Conservation (phyloP, 495 filamentous ascomycete species). For the Cladorrhinum samala region DNA sequence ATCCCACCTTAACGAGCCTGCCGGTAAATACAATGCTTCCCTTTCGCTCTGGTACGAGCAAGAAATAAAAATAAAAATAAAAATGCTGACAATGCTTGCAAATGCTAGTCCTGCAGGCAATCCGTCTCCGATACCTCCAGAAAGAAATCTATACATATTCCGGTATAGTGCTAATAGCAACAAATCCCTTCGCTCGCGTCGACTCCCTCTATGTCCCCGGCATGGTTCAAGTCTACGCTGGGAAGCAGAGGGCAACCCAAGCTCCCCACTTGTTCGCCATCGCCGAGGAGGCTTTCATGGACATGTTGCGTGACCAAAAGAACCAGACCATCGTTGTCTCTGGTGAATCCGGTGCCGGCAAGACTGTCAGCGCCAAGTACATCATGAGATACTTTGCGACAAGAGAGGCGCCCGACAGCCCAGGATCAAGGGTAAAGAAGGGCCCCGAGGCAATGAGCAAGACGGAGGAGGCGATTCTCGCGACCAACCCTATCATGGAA, state of each 20-base stretch:
- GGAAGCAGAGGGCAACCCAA: conserved; percentile 92
- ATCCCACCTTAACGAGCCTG: conserved; percentile 96
- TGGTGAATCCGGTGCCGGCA: conserved; percentile 95
- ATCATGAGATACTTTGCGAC: conserved; percentile 99
- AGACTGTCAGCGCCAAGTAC: conserved; percentile 99
- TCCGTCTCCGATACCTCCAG: conserved; percentile 94
- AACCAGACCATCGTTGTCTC: conserved; percentile 99
- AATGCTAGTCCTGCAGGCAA: conserved; percentile 82
- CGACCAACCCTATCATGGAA: conserved; percentile 99
- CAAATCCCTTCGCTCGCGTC: conserved; percentile 95
- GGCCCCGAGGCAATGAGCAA: conserved; percentile 88
- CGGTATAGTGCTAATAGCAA: conserved; percentile 97
- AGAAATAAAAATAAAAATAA: not conserved
- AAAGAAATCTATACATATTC: conserved; percentile 99
- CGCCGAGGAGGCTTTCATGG: conserved; percentile 98
- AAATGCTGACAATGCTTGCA: conserved; percentile 30
- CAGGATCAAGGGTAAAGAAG: conserved; percentile 69
- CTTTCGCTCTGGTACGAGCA: not conserved
- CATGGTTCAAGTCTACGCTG: conserved; percentile 98
- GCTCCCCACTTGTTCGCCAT: conserved; percentile 98
- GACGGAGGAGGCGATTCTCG: conserved; percentile 96
- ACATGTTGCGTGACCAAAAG: conserved; percentile 91
- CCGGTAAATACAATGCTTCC: conserved; percentile 55
- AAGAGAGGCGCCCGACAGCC: conserved; percentile 85
- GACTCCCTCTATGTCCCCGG: conserved; percentile 98